These are phyloP conservation scores for Zangia roseola DNA, from an alignment of 768 basidiomycete genomes.

Conservation along the genomic window DNA sequence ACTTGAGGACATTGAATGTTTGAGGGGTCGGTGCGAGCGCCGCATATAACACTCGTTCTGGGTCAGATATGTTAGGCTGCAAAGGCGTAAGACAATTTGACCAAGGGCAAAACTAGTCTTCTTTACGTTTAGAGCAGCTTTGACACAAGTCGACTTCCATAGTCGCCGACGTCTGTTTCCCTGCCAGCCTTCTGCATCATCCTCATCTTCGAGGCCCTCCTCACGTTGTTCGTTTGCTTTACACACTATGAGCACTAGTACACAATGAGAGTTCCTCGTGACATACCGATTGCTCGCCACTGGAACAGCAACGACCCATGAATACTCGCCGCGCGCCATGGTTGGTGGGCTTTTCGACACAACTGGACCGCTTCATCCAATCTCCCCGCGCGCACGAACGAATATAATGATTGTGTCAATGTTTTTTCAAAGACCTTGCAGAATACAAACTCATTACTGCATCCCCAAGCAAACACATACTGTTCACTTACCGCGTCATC, in stretches of 20 bases:
- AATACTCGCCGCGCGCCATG: slow-evolving; percentile 90
- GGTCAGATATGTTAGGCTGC: slow-evolving; percentile 56
- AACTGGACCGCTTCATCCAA: slow-evolving; percentile 82
- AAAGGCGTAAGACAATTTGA: slow-evolving; percentile 4
- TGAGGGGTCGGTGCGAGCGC: slow-evolving; percentile 73
- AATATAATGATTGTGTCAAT: slow-evolving; percentile 73
- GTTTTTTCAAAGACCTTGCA: slow-evolving; percentile 77
- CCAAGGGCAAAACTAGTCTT: background rate
- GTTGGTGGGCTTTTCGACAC: slow-evolving; percentile 79
- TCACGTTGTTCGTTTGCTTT: slow-evolving; percentile 50
- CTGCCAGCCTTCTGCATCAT: slow-evolving; percentile 49
- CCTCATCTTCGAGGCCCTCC: slow-evolving; percentile 45
- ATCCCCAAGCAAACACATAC: background rate
- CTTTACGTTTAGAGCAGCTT: slow-evolving; percentile 72
- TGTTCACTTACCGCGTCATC: slow-evolving; percentile 69
- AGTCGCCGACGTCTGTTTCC: slow-evolving; percentile 78
- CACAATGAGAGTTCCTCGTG: background rate
- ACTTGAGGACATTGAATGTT: slow-evolving; percentile 63
- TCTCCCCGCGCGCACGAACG: slow-evolving; percentile 80
- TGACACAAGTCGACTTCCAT: slow-evolving; percentile 87
- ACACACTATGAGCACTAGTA: slow-evolving; percentile 34
- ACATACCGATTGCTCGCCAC: slow-evolving; percentile 71
- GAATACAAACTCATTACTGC: background rate
- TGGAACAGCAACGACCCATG: slow-evolving; percentile 78
- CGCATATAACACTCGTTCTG: slow-evolving; percentile 87